phyloP scores from a whole-genome alignment of 345 rosid genomes.

The Garcia nutans region DNA sequence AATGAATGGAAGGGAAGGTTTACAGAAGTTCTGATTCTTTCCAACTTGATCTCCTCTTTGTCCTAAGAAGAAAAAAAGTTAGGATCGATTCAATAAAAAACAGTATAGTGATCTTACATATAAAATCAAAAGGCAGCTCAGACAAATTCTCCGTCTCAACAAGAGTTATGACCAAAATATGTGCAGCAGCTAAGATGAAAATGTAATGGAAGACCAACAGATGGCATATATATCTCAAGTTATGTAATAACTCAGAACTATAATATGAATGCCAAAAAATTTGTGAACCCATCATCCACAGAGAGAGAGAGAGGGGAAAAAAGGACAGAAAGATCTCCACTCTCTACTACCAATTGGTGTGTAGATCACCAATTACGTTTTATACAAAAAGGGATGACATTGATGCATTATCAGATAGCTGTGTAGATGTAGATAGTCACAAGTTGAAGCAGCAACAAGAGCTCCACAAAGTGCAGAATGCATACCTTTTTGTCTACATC shows the following conservation, averaged over 20 bases:
- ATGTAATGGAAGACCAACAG: neutral
- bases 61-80: constrained; percentile 29
- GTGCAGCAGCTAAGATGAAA: too few relatives aligned
- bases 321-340: neutral
- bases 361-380: neutral
- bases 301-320: neutral
- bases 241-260: neutral
- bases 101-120: neutral
- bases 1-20: constrained; percentile 59
- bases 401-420: neutral
- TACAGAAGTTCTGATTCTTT: constrained; percentile 55
- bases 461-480: neutral
- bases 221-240: neutral
- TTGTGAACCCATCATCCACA: neutral
- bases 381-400: neutral
- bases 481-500: constrained; percentile 51
- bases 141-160: neutral
- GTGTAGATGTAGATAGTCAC: neutral
- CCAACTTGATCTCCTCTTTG: constrained; percentile 54
- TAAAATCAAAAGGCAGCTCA: neutral
- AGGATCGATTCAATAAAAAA: neutral
- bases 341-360: neutral
- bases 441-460: neutral
- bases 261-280: neutral
- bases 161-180: neutral